Percentiles rank a stretch among this genome's conserved stretches.
These are phyloP conservation scores for Barnettozyma pratensis DNA, from an alignment of 805 yeast species.

Conservation along the genomic window DNA sequence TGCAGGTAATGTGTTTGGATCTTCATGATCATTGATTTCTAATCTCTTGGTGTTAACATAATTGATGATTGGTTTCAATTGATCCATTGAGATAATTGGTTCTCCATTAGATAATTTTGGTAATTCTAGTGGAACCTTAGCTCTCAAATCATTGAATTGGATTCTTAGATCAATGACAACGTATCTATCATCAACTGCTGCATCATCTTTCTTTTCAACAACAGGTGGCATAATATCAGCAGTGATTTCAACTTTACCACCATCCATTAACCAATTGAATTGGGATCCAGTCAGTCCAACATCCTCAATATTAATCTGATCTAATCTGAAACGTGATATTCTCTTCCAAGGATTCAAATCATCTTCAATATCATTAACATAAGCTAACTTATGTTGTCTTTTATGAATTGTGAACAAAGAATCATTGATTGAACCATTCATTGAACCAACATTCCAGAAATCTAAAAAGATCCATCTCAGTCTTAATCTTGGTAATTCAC, in stretches of 20 bases:
- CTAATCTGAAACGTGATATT: slow-evolving; percentile 41
- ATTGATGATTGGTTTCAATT: slow-evolving; percentile 55
- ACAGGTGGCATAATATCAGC: slow-evolving; percentile 73
- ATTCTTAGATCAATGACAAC: slow-evolving; percentile 64
- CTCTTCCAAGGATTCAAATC: slow-evolving; percentile 43
- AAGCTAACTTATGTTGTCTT: slow-evolving; percentile 54
- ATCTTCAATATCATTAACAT: slow-evolving; percentile 33
- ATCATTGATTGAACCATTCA: slow-evolving; percentile 70
- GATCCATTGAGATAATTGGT: slow-evolving; percentile 53
- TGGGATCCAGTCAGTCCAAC: slow-evolving; percentile 29
- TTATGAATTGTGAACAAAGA: slow-evolving; percentile 75
- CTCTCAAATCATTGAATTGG: slow-evolving; percentile 57
- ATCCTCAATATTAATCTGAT: slow-evolving; percentile 33
- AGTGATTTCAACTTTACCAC: slow-evolving; percentile 66
- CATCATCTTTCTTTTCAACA: slow-evolving; percentile 28
- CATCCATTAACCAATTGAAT: slow-evolving; percentile 69
- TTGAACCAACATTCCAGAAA: slow-evolving; percentile 62
- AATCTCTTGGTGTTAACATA: slow-evolving; percentile 48
- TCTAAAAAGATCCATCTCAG: slow-evolving; percentile 57
- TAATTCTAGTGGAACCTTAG: slow-evolving; percentile 42
- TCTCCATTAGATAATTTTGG: slow-evolving; percentile 50
- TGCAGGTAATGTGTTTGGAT: slow-evolving; percentile 24
- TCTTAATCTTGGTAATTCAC: slow-evolving; percentile 59
- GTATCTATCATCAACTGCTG: slow-evolving; percentile 35
- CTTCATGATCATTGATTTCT: slow-evolving; percentile 9